Percentiles rank a stretch among this genome's conserved stretches.
Evolutionary conservation across 2,329 filamentous ascomycete species (phyloP).

Genomic region (Claviceps pazoutovae): DNA sequence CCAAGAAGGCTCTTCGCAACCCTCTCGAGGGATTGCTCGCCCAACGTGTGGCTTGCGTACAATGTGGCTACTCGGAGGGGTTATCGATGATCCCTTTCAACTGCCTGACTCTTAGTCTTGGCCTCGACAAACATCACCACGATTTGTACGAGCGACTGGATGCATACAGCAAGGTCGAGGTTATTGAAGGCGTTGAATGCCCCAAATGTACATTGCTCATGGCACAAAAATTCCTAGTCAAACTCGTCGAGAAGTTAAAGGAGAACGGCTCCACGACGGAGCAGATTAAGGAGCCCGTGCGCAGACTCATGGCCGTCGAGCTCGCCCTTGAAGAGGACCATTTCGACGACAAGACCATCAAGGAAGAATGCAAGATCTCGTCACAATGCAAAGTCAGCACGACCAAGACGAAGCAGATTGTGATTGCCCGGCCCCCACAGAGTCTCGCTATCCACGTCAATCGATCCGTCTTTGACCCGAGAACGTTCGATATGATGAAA

Average conservation of each 20-base stretch:
- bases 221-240: slow-evolving; percentile 31
- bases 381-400: slow-evolving; percentile 56
- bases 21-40: slow-evolving; percentile 80
- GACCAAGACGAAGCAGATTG: slow-evolving; percentile 81
- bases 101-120: slow-evolving; percentile 76
- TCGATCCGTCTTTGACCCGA: slow-evolving; percentile 78
- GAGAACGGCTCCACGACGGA: slow-evolving; percentile 27
- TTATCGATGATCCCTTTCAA: slow-evolving; percentile 88
- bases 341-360: slow-evolving; percentile 56
- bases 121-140: slow-evolving; percentile 44
- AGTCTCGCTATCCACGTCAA: slow-evolving; percentile 81
- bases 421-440: slow-evolving; percentile 68
- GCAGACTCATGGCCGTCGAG: slow-evolving; percentile 52
- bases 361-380: slow-evolving; percentile 49
- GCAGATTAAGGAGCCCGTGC: slow-evolving; percentile 33
- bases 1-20: slow-evolving; percentile 40
- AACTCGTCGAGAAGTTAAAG: slow-evolving; percentile 28
- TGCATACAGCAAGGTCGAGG: slow-evolving; percentile 71
- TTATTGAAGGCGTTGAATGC: slow-evolving; percentile 82
- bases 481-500: slow-evolving; percentile 66
- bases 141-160: slow-evolving; percentile 68
- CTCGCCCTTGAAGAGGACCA: slow-evolving; percentile 64
- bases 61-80: slow-evolving; percentile 76
- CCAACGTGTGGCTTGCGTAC: slow-evolving; percentile 75
- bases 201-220: slow-evolving; percentile 73